Evolutionary conservation across 768 basidiomycete species (phyloP).

Genomic region (Suillus tomentosus): DNA sequence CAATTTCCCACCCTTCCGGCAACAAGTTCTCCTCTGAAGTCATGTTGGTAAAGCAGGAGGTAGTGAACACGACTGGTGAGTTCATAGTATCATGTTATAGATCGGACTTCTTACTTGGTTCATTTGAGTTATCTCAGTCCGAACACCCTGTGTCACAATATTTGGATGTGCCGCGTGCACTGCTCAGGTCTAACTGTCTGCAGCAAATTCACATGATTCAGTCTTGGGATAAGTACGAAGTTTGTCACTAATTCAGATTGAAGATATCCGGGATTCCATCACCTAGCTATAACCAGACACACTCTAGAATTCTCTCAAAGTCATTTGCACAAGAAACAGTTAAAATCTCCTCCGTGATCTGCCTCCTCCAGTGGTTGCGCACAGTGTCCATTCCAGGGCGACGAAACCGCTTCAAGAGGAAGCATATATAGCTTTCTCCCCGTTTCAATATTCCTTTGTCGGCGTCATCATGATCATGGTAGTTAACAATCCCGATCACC

Average conservation of each 20-base stretch:
- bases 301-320: not conserved
- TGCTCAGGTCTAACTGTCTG: no score
- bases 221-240: not conserved
- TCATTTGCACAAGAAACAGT: not conserved
- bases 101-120: no score
- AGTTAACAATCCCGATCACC: slow-evolving; percentile 8
- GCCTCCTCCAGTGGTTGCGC: slow-evolving; percentile 5
- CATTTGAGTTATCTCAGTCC: no score
- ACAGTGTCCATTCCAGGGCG: not conserved
- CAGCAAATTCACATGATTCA: no score
- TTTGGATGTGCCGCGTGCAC: no score
- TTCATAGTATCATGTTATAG: no score
- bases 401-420: slow-evolving; percentile 3
- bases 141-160: no score
- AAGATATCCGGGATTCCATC: not conserved
- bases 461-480: not conserved
- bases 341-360: slow-evolving; percentile 1
- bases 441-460: slow-evolving; percentile 1
- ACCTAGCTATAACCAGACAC: not conserved
- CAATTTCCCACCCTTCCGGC: no score
- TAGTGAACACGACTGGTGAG: no score
- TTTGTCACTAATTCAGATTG: not conserved
- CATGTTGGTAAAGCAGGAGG: no score
- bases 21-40: no score
- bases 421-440: slow-evolving; percentile 7